phyloP scores from a whole-genome alignment of 192 early-diverging fungal species.

The Ambispora gerdemannii region DNA sequence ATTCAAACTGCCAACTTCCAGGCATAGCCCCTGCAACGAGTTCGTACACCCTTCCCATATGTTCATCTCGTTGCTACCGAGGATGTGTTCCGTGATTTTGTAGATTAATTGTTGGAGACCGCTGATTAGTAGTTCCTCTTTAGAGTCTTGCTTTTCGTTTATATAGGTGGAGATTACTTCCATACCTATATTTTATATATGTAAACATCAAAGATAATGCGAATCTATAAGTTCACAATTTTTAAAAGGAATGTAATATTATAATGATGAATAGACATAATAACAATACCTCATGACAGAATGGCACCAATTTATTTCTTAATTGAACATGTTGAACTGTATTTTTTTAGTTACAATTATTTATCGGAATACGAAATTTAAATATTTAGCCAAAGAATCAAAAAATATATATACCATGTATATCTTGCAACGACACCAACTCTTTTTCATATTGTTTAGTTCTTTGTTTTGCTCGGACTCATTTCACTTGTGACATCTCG shows the following conservation, averaged over 20 bases:
- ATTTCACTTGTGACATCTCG: slow-evolving; percentile 73
- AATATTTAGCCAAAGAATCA: too few relatives aligned
- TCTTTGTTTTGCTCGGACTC: slow-evolving; percentile 63
- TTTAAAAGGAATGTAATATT: too few relatives aligned
- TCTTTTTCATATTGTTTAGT: slow-evolving; percentile 74
- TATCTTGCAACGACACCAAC: slow-evolving; percentile 50
- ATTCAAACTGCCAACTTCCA: slow-evolving; percentile 45
- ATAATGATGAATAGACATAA: too few relatives aligned
- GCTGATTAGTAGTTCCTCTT: slow-evolving; percentile 40
- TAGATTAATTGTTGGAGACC: slow-evolving; percentile 55
- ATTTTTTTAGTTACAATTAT: too few relatives aligned
- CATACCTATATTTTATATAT: too few relatives aligned
- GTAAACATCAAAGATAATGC: too few relatives aligned
- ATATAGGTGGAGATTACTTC: slow-evolving; percentile 44
- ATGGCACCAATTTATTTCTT: slow-evolving; percentile 53
- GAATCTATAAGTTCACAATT: too few relatives aligned
- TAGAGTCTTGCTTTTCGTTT: slow-evolving; percentile 44
- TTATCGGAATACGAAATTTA: too few relatives aligned
- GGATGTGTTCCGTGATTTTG: slow-evolving; percentile 55
- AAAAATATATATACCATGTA: slow-evolving; percentile 42
- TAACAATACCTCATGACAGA: slow-evolving; percentile 50
- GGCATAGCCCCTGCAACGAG: slow-evolving; percentile 44
- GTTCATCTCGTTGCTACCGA: slow-evolving; percentile 53
- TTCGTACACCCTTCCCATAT: slow-evolving; percentile 62
- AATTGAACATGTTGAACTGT: slow-evolving; percentile 51